Conservation (phyloP, 305 asterid species). For the Fraxinus paxiana region DNA sequence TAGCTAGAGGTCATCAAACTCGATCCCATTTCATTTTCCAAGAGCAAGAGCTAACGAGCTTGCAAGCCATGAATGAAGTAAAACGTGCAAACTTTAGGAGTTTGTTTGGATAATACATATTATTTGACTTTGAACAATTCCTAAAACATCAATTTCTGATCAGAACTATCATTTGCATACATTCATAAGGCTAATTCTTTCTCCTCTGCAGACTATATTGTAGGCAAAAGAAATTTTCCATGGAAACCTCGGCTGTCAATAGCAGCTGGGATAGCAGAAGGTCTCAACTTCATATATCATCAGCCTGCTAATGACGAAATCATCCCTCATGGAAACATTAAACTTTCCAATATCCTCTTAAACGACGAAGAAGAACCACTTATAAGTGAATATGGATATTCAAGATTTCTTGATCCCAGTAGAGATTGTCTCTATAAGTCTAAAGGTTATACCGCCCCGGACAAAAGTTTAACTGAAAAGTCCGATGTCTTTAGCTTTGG, state of each 20-base stretch:
- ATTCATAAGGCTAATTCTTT: neutral
- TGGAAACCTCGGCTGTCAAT: constrained; percentile 41
- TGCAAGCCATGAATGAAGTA: neutral
- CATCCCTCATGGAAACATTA: constrained; percentile 48
- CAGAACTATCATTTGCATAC: neutral
- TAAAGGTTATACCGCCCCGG: constrained; percentile 34
- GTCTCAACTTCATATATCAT: constrained; percentile 32
- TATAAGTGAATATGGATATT: constrained; percentile 42
- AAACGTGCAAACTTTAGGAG: neutral
- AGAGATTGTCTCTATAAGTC: constrained; percentile 5
- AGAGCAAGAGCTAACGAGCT: neutral
- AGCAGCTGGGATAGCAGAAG: constrained; percentile 43
- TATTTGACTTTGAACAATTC: neutral
- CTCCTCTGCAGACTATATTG: constrained; percentile 25
- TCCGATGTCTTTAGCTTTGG: constrained; percentile 42
- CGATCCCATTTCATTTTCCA: neutral
- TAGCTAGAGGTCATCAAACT: neutral
- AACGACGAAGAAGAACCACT: constrained; percentile 31
- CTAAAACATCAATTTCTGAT: neutral
- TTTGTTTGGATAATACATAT: neutral
- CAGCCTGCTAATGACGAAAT: constrained; percentile 14
- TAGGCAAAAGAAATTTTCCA: constrained; percentile 35
- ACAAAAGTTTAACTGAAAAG: constrained; percentile 21
- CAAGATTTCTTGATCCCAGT: constrained; percentile 19
- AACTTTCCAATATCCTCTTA: constrained; percentile 43